Percentiles rank a stretch among this genome's conserved stretches.
Conservation (phyloP, 352 stramenopile species). For the Lagenidium giganteum region DNA sequence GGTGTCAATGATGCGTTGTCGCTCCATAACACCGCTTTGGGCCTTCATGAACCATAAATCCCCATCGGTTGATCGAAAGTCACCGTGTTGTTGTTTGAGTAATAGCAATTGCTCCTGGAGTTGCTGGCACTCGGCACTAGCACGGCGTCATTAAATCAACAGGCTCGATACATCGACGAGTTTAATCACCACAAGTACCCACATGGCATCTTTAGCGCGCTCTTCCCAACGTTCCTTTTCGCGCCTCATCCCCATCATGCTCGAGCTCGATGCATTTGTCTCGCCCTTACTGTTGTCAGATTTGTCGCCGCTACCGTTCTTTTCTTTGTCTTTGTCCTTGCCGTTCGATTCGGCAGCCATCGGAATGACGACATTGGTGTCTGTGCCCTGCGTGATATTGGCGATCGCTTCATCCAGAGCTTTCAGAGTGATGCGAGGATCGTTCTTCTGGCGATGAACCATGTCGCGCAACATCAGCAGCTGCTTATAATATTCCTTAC, state of each 20-base stretch:
- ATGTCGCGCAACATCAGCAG: slow-evolving; percentile 67
- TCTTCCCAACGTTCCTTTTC: slow-evolving; percentile 73
- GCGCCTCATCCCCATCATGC: slow-evolving; percentile 21
- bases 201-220: slow-evolving; percentile 37
- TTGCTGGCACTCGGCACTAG: slow-evolving; percentile 33
- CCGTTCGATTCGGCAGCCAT: neutral
- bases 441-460: slow-evolving; percentile 45
- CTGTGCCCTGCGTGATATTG: slow-evolving; percentile 3
- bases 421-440: slow-evolving; percentile 38
- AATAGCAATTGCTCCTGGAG: slow-evolving; percentile 39
- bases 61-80: slow-evolving; percentile 18
- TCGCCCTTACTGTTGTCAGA: too few relatives aligned
- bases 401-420: slow-evolving; percentile 54
- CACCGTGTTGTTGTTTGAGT: slow-evolving; percentile 36
- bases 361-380: too few relatives aligned
- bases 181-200: neutral
- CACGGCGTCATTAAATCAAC: neutral
- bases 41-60: slow-evolving; percentile 38
- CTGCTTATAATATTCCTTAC: slow-evolving; percentile 72
- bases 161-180: neutral
- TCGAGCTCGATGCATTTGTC: slow-evolving; percentile 6
- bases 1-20: slow-evolving; percentile 50
- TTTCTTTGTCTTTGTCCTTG: too few relatives aligned
- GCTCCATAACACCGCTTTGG: slow-evolving; percentile 32
- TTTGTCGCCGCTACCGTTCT: too few relatives aligned